Evolutionary conservation across 2,329 filamentous ascomycete species (phyloP).

Genomic region (Trichoderma endophyticum): DNA sequence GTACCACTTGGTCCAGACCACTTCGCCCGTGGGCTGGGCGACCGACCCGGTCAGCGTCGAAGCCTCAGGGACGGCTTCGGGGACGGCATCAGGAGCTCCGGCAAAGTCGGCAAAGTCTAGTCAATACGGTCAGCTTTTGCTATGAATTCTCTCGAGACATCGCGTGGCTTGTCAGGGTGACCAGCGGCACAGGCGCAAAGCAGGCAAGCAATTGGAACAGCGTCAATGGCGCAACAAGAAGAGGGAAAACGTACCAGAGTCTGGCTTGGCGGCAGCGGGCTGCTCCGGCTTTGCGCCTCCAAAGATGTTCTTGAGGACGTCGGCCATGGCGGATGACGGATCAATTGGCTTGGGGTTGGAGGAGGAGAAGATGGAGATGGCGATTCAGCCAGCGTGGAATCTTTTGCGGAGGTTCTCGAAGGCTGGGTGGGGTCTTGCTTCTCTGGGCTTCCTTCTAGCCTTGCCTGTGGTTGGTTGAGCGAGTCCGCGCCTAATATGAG

Average conservation of each 20-base stretch:
- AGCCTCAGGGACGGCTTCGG: slow-evolving; percentile 46
- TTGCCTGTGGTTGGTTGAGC: not conserved
- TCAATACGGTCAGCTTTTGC: not conserved
- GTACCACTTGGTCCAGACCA: slow-evolving; percentile 93
- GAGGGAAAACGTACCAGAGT: slow-evolving; percentile 57
- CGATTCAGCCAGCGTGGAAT: slow-evolving; percentile 22
- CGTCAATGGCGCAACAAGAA: not conserved
- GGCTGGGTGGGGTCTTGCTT: slow-evolving; percentile 10
- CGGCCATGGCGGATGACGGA: slow-evolving; percentile 46
- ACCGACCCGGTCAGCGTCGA: slow-evolving; percentile 45
- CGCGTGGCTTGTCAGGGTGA: not conserved
- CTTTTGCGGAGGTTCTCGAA: slow-evolving; percentile 21
- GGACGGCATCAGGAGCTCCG: slow-evolving; percentile 65
- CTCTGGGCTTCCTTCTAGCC: slow-evolving; percentile 3
- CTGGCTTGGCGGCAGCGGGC: slow-evolving; percentile 49
- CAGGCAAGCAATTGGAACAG: not conserved
- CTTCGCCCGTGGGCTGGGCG: slow-evolving; percentile 41
- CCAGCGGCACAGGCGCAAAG: not conserved
- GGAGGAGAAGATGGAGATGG: slow-evolving; percentile 13
- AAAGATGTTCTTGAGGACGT: slow-evolving; percentile 65
- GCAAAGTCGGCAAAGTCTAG: slow-evolving; percentile 94
- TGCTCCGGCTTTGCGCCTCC: slow-evolving; percentile 58
- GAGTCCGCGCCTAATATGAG: not conserved
- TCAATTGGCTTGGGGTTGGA: slow-evolving; percentile 24
- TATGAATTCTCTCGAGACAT: not conserved